phyloP scores from a whole-genome alignment of 2,329 filamentous ascomycete species.

The Teratosphaeria destructans region DNA sequence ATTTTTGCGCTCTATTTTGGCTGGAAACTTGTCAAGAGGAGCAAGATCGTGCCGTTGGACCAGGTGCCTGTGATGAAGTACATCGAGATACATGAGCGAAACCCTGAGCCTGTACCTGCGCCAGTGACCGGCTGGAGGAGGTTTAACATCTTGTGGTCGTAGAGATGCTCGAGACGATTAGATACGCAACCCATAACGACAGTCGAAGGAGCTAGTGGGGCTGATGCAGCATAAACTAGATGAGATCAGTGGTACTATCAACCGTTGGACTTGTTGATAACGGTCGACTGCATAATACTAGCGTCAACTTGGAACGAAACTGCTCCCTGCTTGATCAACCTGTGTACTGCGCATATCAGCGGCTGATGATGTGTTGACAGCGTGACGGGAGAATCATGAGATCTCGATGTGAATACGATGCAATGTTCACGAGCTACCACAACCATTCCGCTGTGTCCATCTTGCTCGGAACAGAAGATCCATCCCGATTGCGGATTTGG shows the following conservation, averaged over 20 bases:
- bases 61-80: slow-evolving; percentile 18
- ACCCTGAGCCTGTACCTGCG: slow-evolving; percentile 15
- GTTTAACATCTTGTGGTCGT: slow-evolving; percentile 21
- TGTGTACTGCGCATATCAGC: no score
- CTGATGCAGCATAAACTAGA: background rate
- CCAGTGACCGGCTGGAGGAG: slow-evolving; percentile 13
- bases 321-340: no score
- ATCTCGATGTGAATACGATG: background rate
- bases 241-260: background rate
- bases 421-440: background rate
- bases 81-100: slow-evolving; percentile 18
- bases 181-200: background rate
- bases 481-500: background rate
- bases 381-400: no score
- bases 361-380: no score
- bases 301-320: no score
- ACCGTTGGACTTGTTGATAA: no score
- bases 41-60: slow-evolving; percentile 15
- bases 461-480: background rate
- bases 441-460: background rate
- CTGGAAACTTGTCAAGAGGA: slow-evolving; percentile 18
- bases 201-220: background rate
- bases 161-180: background rate
- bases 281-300: no score
- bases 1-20: slow-evolving; percentile 19